Percentiles rank a stretch among this genome's conserved stretches.
Evolutionary conservation across 208 protist genomes (phyloP).

Genomic region (Wallacemonas sp.): DNA sequence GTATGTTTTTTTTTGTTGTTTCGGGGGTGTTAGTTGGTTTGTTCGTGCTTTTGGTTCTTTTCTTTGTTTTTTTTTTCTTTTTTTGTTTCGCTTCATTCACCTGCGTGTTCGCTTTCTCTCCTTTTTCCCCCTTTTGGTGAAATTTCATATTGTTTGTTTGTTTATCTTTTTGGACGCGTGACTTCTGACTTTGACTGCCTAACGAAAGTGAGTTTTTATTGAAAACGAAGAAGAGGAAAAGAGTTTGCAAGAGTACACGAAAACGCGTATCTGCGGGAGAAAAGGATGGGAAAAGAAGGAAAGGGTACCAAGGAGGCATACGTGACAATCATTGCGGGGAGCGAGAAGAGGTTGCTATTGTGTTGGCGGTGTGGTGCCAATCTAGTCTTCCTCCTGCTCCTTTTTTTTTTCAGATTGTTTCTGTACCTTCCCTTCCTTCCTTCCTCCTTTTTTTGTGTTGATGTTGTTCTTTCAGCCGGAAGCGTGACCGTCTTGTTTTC

Average conservation of each 20-base stretch:
- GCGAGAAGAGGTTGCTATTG: too few species aligned
- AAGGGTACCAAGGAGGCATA: constrained; percentile 18
- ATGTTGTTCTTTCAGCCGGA: background rate
- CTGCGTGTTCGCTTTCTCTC: too few species aligned
- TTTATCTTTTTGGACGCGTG: too few species aligned
- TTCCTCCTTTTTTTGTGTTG: background rate
- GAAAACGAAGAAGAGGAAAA: too few species aligned
- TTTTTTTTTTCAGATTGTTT: constrained; percentile 6
- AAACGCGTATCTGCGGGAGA: too few species aligned
- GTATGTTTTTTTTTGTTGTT: background rate
- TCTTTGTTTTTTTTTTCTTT: constrained; percentile 15
- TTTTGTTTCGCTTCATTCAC: background rate
- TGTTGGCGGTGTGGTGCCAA: too few species aligned
- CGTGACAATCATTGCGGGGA: background rate
- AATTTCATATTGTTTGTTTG: too few species aligned
- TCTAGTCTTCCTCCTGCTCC: background rate
- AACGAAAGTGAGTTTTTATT: too few species aligned
- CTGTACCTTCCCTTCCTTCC: background rate
- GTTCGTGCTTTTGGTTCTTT: constrained; percentile 11
- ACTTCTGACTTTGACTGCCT: too few species aligned
- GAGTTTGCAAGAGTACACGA: too few species aligned
- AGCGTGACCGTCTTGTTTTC: background rate
- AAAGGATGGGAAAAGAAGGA: too few species aligned
- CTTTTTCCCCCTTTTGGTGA: constrained; percentile 10
- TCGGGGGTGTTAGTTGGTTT: background rate